Evolutionary conservation across 306 rosid species (phyloP).

Genomic region (Sesbania bispinosa): DNA sequence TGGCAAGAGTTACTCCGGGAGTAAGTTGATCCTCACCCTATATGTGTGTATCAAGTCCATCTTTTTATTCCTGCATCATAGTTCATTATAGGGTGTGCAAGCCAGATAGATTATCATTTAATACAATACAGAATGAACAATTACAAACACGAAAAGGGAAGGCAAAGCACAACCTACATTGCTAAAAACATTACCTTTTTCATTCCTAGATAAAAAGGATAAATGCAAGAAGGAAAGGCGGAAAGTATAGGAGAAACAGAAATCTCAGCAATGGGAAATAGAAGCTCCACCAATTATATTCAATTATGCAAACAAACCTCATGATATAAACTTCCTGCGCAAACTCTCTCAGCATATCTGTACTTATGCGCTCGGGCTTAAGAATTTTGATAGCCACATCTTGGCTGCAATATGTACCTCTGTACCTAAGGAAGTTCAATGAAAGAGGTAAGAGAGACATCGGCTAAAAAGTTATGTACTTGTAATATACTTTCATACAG

Average conservation of each 20-base stretch:
- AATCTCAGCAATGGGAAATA: constrained; percentile 14
- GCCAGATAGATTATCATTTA: background rate
- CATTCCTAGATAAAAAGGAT: background rate
- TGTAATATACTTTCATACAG: constrained; percentile 22
- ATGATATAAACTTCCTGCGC: constrained; percentile 97
- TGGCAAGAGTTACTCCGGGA: too few species aligned
- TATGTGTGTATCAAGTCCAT: background rate
- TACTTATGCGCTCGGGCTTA: constrained; percentile 74
- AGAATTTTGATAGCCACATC: constrained; percentile 97
- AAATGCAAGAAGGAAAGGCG: constrained; percentile 3
- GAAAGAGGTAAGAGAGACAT: constrained; percentile 23
- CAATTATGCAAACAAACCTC: constrained; percentile 62
- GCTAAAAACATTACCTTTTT: constrained; percentile 17
- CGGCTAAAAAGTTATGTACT: constrained; percentile 38
- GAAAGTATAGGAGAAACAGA: background rate
- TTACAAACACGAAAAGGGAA: constrained; percentile 2
- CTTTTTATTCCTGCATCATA: background rate
- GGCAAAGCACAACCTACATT: background rate
- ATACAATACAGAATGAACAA: constrained; percentile 8
- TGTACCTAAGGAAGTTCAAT: constrained; percentile 57
- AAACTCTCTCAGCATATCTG: constrained; percentile 89
- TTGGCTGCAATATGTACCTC: constrained; percentile 91
- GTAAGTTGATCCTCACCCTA: too few species aligned
- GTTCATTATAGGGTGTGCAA: background rate
- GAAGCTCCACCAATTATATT: constrained; percentile 11